Evolutionary conservation across 2,329 filamentous ascomycete species (phyloP).

Genomic region (Phoma sp.): DNA sequence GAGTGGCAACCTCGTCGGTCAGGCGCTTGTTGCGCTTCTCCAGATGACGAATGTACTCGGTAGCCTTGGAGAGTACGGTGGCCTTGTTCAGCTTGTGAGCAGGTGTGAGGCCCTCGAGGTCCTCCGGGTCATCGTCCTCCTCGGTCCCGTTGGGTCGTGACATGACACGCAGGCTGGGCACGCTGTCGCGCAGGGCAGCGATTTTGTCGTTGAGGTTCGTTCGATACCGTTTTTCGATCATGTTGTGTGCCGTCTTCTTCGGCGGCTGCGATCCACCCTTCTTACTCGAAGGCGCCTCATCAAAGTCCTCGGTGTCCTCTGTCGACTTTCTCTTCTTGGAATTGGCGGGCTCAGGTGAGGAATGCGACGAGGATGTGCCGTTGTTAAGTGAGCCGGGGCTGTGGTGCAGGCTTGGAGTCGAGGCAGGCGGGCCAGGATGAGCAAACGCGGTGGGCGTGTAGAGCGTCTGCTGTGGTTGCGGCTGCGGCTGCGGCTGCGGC

Average conservation of each 20-base stretch:
- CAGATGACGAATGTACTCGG: slow-evolving; percentile 92
- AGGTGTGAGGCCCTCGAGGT: slow-evolving; percentile 70
- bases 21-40: slow-evolving; percentile 88
- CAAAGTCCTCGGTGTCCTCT: slow-evolving; percentile 63
- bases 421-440: slow-evolving; percentile 33
- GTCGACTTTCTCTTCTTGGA: slow-evolving; percentile 50
- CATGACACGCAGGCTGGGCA: slow-evolving; percentile 87
- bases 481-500: slow-evolving; percentile 31
- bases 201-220: slow-evolving; percentile 98
- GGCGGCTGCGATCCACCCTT: slow-evolving; percentile 62
- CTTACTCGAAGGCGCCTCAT: slow-evolving; percentile 59
- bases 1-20: slow-evolving; percentile 77
- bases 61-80: slow-evolving; percentile 94
- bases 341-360: slow-evolving; percentile 64
- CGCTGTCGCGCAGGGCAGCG: slow-evolving; percentile 86
- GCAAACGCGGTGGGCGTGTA: slow-evolving; percentile 36
- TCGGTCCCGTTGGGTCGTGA: slow-evolving; percentile 65
- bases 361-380: slow-evolving; percentile 58
- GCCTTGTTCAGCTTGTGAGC: slow-evolving; percentile 97
- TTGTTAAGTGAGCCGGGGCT: slow-evolving; percentile 46
- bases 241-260: slow-evolving; percentile 97
- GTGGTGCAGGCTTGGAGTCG: slow-evolving; percentile 47
- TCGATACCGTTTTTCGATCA: slow-evolving; percentile 96
- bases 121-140: slow-evolving; percentile 81
- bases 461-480: slow-evolving; percentile 32